Evolutionary conservation across 129 eudicot species (phyloP), one percentile per base, ranked within the genome.

Genomic region (Oenanthe sinensis): DNA sequence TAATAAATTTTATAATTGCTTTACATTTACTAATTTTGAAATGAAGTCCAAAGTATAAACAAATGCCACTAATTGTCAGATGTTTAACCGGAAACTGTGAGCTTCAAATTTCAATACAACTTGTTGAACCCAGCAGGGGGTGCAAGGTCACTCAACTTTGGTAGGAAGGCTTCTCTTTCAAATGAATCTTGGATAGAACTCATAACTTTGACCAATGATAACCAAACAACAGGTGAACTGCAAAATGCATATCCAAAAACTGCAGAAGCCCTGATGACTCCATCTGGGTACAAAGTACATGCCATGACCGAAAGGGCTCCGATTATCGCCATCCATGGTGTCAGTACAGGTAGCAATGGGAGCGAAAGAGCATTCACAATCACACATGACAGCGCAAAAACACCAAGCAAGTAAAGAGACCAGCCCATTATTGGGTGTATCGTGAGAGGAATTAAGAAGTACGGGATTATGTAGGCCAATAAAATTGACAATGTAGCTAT

Each of bases 351-450:
- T 47, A 87, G 37, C 52, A 83, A 78, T 24, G 98, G 98, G 12
- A 95, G 86, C 39, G 81, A 76, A 79, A 95, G 92, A 5, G 80
- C 88, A 40, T 82, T 90, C 3, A 79, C 71, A 9, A 89, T 86
- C 47, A 90, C 80, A 43, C 75, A 88, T n/a, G 87, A 90, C 15
- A 95, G 82, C 0, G 96, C 80, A 13, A 90, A 81, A 6, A 87
- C 79, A 9, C 97, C 97, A 4, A 91, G 71, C 36, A 95, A 71
- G 83, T 91, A 95, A 63, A 86, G 78, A 5, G 82, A 71, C 98
- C 98, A 95, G 39, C 98, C 98, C 2, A 91, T 16, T 0, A 91
- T 15, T 1, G 98, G 98, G 79, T 95, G 98, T 43, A 91, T 70
- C 2, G 97, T 95, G 79, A 72, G 89, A 47, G 98, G 98, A 19